Conservation (phyloP, 441 rosid species). For the Macaranga tanarius region DNA sequence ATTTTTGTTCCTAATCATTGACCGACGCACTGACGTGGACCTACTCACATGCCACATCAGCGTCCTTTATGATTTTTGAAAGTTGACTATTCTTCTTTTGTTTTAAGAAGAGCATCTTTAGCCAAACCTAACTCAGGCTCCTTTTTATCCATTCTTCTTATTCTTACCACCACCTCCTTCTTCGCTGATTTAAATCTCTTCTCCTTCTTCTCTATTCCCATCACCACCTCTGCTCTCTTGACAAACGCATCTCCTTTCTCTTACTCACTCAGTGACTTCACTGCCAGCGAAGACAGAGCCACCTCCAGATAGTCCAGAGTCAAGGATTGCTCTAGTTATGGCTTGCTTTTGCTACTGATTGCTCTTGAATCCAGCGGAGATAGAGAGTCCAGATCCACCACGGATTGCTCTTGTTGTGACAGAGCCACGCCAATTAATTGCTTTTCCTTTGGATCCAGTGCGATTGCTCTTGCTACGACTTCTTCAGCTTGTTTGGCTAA, state of each 20-base stretch:
- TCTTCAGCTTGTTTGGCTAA: conserved; percentile 49
- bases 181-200: conserved; percentile 46
- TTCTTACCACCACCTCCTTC: conserved; percentile 43
- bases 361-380: no score
- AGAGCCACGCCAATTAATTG: no score
- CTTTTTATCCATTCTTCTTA: conserved; percentile 41
- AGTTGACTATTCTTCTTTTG: no score
- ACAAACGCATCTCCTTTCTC: conserved; percentile 59
- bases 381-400: no score
- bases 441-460: conserved; percentile 54
- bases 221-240: conserved; percentile 55
- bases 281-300: conserved; percentile 56
- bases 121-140: conserved; percentile 36
- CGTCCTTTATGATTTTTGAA: no score
- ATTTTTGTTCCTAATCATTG: no score
- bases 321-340: no score
- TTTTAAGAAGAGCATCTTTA: conserved; percentile 39
- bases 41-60: no score
- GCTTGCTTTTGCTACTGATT: no score
- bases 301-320: conserved; percentile 55
- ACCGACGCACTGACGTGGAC: no score
- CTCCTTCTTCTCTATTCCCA: conserved; percentile 35
- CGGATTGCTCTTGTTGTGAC: conserved; percentile 60
- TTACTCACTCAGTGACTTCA: conserved; percentile 39
- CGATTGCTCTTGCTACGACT: conserved; percentile 49